phyloP scores from a whole-genome alignment of 345 rosid genomes.

The Schrenkiella parvula region DNA sequence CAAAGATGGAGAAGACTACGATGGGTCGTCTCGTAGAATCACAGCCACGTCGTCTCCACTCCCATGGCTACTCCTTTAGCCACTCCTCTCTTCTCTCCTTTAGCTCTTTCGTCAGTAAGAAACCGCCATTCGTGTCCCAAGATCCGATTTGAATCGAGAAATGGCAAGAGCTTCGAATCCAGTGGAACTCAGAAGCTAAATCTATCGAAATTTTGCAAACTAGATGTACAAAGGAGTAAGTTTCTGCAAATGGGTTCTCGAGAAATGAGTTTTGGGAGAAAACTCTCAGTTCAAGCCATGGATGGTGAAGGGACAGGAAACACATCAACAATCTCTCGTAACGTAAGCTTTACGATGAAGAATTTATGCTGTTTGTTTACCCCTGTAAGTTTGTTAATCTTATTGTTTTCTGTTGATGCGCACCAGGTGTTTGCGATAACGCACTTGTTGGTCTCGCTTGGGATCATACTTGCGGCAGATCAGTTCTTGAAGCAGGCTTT shows the following conservation, averaged over 20 bases:
- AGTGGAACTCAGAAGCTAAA: slow-evolving; percentile 6
- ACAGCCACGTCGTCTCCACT: slow-evolving; percentile 15
- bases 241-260: slow-evolving; percentile 45
- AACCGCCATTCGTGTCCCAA: slow-evolving; percentile 17
- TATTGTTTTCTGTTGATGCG: background rate
- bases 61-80: slow-evolving; percentile 49
- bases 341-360: slow-evolving; percentile 27
- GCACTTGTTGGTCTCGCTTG: slow-evolving; percentile 81
- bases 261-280: slow-evolving; percentile 28
- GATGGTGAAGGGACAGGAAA: slow-evolving; percentile 42
- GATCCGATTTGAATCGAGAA: background rate
- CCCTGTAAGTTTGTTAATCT: background rate
- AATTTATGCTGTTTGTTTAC: background rate
- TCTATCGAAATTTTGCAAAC: slow-evolving; percentile 5
- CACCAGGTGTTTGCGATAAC: slow-evolving; percentile 52
- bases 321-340: slow-evolving; percentile 45
- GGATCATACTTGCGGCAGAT: slow-evolving; percentile 75
- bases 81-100: slow-evolving; percentile 31
- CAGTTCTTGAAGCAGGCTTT: slow-evolving; percentile 68
- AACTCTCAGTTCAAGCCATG: slow-evolving; percentile 35
- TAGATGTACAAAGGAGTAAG: slow-evolving; percentile 14
- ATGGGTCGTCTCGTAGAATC: slow-evolving; percentile 23
- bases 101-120: slow-evolving; percentile 1
- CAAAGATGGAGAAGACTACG: slow-evolving; percentile 8
- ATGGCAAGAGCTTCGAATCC: background rate